Evolutionary conservation across 129 eudicot genomes (phyloP).

Genomic region (Cynara cardunculus): DNA sequence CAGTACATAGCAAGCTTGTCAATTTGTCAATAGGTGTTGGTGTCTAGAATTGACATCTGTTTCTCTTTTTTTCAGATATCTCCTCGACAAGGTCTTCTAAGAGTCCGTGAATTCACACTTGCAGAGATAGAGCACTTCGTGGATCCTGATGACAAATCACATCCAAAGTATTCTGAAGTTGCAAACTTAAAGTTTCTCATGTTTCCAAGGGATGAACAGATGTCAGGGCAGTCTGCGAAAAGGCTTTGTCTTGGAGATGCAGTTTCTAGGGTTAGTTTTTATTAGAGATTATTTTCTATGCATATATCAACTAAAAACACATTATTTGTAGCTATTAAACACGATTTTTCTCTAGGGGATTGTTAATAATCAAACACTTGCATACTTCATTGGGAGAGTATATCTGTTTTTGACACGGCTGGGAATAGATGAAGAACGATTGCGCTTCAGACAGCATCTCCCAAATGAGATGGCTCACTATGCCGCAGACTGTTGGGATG

Average conservation of each 20-base stretch:
- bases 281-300: background rate
- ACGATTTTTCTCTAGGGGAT: conserved; percentile 35
- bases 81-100: conserved; percentile 61
- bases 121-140: conserved; percentile 70
- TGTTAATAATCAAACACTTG: conserved; percentile 71
- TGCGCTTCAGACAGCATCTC: conserved; percentile 67
- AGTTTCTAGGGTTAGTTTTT: conserved; percentile 42
- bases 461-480: conserved; percentile 87
- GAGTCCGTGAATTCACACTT: conserved; percentile 71
- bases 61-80: conserved; percentile 39
- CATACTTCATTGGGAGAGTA: conserved; percentile 65
- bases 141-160: conserved; percentile 61
- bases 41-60: background rate
- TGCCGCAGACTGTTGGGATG: conserved; percentile 85
- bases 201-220: conserved; percentile 69
- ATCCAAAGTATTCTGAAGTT: conserved; percentile 60
- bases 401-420: conserved; percentile 53
- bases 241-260: conserved; percentile 49
- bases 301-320: background rate
- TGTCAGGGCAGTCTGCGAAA: conserved; percentile 50
- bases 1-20: background rate
- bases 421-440: conserved; percentile 56
- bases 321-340: background rate
- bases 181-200: conserved; percentile 49
- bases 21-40: background rate